A percentile compares a stretch with the other conserved stretches of the same genome.
Evolutionary conservation across 768 basidiomycete genomes (phyloP).

Genomic region (Pholiota microspora): DNA sequence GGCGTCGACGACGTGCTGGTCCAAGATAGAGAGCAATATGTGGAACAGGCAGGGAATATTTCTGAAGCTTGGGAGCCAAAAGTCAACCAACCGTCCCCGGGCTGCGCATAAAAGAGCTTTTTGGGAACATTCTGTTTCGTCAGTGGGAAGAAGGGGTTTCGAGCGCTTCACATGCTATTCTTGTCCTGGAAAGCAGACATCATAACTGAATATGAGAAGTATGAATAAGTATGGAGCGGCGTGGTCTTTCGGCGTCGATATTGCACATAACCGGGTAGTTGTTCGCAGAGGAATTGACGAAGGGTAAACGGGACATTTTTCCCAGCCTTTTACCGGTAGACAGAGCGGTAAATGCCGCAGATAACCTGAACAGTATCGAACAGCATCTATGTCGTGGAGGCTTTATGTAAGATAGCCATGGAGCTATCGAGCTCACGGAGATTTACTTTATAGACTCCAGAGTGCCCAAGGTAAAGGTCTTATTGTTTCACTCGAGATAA

Average conservation of each 20-base stretch:
- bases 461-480: neutral
- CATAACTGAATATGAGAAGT: neutral
- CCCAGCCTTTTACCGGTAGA: slow-evolving; percentile 2
- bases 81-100: neutral
- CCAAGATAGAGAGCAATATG: slow-evolving; percentile 2
- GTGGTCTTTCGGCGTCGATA: slow-evolving; percentile 6
- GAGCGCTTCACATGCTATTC: slow-evolving; percentile 2
- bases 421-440: neutral
- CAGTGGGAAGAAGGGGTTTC: neutral
- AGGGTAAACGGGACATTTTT: neutral
- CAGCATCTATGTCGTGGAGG: neutral
- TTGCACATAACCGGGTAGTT: neutral
- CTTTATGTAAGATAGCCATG: neutral
- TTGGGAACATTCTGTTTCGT: slow-evolving; percentile 3
- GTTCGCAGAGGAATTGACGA: slow-evolving; percentile 1
- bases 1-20: slow-evolving; percentile 2
- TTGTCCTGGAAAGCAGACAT: neutral
- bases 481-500: neutral
- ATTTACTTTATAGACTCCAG: too few species aligned
- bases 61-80: slow-evolving; percentile 2
- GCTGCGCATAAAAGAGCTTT: slow-evolving; percentile 3
- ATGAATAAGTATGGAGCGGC: neutral
- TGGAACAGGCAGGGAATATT: neutral
- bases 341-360: neutral
- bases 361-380: neutral